Base-by-base conservation (phyloP, 164 flowering plant genomes). In the Aristolochia contorta region DNA sequence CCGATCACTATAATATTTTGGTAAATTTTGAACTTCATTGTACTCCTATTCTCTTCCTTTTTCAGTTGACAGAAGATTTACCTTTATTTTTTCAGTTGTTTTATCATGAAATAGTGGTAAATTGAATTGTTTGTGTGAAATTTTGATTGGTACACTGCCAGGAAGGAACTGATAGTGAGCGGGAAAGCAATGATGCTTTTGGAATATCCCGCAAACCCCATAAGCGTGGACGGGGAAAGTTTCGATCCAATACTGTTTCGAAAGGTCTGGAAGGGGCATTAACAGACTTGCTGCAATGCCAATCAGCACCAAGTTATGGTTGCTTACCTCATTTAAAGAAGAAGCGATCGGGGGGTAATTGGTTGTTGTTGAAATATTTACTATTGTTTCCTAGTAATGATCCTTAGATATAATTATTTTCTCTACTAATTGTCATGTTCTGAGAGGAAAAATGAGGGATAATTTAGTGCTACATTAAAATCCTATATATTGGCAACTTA, bases 1-100 rank as follows among this genome's bases (percentile, higher is more conserved):
- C 96, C 8, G 99, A 94, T 80, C 88, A 94, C 72, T 94, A 91
- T 67, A 72, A 74, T 76, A 82, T 82, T 66, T 45, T 91, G 95
- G 99, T 87, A 65, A 74, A 82, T 27, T 57, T 48, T 43, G n/a
- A 73, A 24, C 58, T 30, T 56, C 48, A 23, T 3, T 18, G 6
- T 22, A 27, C 14, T 53, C 16, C 54, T 18, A 30, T 15, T 27
- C 5, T n/a, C n/a, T n/a, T 8, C 3, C 19, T 57, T 37, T 33
- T 12, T 47, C 48, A 16, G 14, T 57, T 41, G 18, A 13, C 0
- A 52, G 19, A 6, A 4, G 25, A 7, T 20, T 3, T 23, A 7
- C 58, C 20, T 53, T 19, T 16, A 1, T n/a, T 56, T 25, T 56
- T 9, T 24, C 51, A n/a, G 56, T 22, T 48, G 3, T 52, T 10